Evolutionary conservation across 768 basidiomycete genomes (phyloP).

Genomic region (Suillus brevipes): DNA sequence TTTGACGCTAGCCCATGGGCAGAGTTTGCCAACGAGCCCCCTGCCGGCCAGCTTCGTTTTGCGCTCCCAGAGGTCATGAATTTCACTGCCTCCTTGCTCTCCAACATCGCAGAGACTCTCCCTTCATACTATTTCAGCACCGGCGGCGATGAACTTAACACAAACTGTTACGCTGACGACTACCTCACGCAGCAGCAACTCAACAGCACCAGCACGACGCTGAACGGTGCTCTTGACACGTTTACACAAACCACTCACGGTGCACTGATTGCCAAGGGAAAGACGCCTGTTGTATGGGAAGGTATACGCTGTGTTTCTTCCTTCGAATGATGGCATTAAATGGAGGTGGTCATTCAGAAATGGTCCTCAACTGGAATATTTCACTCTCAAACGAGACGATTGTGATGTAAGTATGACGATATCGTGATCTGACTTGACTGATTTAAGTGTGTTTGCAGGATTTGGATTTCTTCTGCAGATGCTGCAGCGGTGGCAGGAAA

Average conservation of each 20-base stretch:
- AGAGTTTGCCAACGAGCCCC: slow-evolving; percentile 61
- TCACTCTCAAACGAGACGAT: slow-evolving; percentile 49
- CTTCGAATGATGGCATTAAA: not conserved
- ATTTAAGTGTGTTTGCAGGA: slow-evolving; percentile 36
- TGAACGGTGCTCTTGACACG: slow-evolving; percentile 40
- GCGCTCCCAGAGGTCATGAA: slow-evolving; percentile 52
- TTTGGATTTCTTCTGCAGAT: slow-evolving; percentile 71
- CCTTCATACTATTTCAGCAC: slow-evolving; percentile 63
- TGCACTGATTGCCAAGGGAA: slow-evolving; percentile 34
- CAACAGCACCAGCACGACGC: slow-evolving; percentile 34
- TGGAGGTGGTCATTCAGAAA: slow-evolving; percentile 42
- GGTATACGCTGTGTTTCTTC: slow-evolving; percentile 21
- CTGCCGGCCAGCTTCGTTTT: slow-evolving; percentile 74
- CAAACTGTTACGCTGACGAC: slow-evolving; percentile 62
- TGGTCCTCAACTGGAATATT: slow-evolving; percentile 59
- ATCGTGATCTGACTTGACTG: slow-evolving; percentile 10
- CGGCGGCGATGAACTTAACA: slow-evolving; percentile 77
- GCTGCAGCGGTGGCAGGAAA: slow-evolving; percentile 59
- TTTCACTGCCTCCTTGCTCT: slow-evolving; percentile 54
- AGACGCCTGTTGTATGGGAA: slow-evolving; percentile 53
- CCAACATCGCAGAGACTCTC: slow-evolving; percentile 47
- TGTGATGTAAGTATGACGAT: slow-evolving; percentile 46
- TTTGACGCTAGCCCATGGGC: slow-evolving; percentile 51
- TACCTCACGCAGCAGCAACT: slow-evolving; percentile 53
- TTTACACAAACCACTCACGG: slow-evolving; percentile 40